Evolutionary conservation across 2,329 filamentous ascomycete genomes (phyloP).

Genomic region (Ascosphaera pollenicola): DNA sequence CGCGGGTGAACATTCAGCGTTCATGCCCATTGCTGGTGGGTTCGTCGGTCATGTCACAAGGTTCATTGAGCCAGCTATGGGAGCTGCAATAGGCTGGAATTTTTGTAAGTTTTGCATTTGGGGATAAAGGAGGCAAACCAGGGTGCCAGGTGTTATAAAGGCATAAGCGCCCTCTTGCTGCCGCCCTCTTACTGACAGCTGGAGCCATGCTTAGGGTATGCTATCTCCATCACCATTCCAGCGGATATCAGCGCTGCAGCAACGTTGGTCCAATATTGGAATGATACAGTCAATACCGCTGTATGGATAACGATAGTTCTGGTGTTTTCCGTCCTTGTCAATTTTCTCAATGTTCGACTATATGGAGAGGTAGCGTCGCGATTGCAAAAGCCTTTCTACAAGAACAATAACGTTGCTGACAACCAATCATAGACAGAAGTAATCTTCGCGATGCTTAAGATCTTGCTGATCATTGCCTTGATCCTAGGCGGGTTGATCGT

Average conservation of each 20-base stretch:
- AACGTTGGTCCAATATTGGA: conserved; percentile 44
- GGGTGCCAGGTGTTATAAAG: too few relatives aligned
- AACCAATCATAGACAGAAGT: conserved; percentile 19
- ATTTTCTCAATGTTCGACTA: conserved; percentile 25
- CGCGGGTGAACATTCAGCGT: conserved; percentile 20
- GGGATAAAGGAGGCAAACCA: too few relatives aligned
- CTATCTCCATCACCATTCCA: conserved; percentile 23
- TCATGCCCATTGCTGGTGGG: conserved; percentile 22
- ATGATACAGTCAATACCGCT: conserved; percentile 19
- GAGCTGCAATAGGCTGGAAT: neutral
- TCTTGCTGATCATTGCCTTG: conserved; percentile 29
- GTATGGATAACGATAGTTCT: conserved; percentile 36
- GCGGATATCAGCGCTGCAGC: conserved; percentile 44
- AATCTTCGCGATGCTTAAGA: conserved; percentile 30
- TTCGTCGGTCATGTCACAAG: conserved; percentile 17
- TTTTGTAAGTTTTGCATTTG: neutral
- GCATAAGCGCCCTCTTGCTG: too few relatives aligned
- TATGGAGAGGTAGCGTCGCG: conserved; percentile 22
- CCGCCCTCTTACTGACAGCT: too few relatives aligned
- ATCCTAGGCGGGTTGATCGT: conserved; percentile 29
- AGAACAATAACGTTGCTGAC: neutral
- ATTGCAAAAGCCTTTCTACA: too few relatives aligned
- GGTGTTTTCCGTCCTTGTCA: conserved; percentile 31
- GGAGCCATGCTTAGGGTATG: conserved; percentile 22
- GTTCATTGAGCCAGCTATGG: neutral